These are phyloP conservation scores for Entonaema liquescens DNA, from an alignment of 495 filamentous ascomycete species.

Conservation along the genomic window DNA sequence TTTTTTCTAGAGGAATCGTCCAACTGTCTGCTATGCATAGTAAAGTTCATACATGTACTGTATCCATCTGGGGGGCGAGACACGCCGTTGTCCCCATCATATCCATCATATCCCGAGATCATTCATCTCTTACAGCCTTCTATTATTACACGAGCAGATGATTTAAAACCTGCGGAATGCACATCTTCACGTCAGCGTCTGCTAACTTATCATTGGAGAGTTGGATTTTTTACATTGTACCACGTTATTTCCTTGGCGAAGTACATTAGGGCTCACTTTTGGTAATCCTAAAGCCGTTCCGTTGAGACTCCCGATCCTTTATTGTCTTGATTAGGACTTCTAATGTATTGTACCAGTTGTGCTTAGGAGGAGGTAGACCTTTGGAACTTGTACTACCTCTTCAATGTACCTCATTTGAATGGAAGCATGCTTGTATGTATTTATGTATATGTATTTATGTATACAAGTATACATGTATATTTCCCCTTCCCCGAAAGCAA, in stretches of 20 bases:
- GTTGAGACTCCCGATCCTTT: constrained; percentile 43
- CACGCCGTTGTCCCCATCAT: neutral
- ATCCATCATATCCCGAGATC: constrained; percentile 11
- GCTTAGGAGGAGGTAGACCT: no score
- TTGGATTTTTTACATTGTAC: constrained; percentile 22
- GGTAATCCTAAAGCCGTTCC: constrained; percentile 24
- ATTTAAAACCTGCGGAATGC: constrained; percentile 10
- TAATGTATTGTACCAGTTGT: no score
- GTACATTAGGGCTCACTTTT: constrained; percentile 10
- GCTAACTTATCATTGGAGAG: constrained; percentile 23
- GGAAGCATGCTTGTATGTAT: constrained; percentile 8
- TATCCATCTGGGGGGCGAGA: neutral
- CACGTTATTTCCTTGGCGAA: constrained; percentile 28
- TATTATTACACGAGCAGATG: constrained; percentile 15
- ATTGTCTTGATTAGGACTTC: constrained; percentile 20
- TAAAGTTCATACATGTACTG: constrained; percentile 15
- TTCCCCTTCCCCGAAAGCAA: constrained; percentile 24
- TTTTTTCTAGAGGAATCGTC: constrained; percentile 18
- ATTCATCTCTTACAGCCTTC: constrained; percentile 23
- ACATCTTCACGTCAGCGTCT: constrained; percentile 17
- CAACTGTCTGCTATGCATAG: neutral
- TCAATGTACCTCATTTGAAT: no score
- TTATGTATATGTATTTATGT: neutral
- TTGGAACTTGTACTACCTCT: neutral
- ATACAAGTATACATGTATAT: neutral